phyloP scores from a whole-genome alignment of 176 grass and related monocot species.

The Avena sativa region DNA sequence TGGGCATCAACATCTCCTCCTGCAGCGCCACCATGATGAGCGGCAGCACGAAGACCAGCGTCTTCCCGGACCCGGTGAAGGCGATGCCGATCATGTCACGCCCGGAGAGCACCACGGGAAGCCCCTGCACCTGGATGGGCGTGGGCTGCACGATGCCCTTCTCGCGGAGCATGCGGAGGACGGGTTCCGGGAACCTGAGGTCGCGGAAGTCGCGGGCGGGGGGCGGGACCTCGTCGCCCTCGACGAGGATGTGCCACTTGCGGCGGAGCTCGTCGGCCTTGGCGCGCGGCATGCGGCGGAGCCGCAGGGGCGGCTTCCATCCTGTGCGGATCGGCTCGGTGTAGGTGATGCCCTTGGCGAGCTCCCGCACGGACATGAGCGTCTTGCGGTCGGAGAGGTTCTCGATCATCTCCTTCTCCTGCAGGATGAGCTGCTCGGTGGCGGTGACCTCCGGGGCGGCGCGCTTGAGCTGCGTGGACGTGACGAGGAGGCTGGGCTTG shows the following conservation, averaged over 20 bases:
- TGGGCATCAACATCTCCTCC: constrained; percentile 86
- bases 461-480: constrained; percentile 79
- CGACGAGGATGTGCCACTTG: constrained; percentile 95
- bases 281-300: constrained; percentile 62
- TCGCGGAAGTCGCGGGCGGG: constrained; percentile 80
- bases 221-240: constrained; percentile 83
- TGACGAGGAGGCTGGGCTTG: constrained; percentile 73
- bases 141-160: constrained; percentile 93
- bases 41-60: constrained; percentile 85
- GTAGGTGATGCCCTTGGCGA: constrained; percentile 87
- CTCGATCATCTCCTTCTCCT: constrained; percentile 87
- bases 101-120: constrained; percentile 77
- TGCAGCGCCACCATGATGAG: constrained; percentile 86
- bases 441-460: constrained; percentile 63
- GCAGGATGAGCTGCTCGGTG: constrained; percentile 66
- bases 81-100: constrained; percentile 96
- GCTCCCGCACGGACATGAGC: constrained; percentile 85
- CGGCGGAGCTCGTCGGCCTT: constrained; percentile 69
- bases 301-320: constrained; percentile 74
- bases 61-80: constrained; percentile 92
- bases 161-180: constrained; percentile 75
- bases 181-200: constrained; percentile 77
- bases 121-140: constrained; percentile 95
- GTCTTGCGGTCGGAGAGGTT: constrained; percentile 72
- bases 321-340: constrained; percentile 66